Percentiles rank a stretch among this genome's conserved stretches.
phyloP scores from a whole-genome alignment of 148 eudicot species.

The Rhododendron molle region DNA sequence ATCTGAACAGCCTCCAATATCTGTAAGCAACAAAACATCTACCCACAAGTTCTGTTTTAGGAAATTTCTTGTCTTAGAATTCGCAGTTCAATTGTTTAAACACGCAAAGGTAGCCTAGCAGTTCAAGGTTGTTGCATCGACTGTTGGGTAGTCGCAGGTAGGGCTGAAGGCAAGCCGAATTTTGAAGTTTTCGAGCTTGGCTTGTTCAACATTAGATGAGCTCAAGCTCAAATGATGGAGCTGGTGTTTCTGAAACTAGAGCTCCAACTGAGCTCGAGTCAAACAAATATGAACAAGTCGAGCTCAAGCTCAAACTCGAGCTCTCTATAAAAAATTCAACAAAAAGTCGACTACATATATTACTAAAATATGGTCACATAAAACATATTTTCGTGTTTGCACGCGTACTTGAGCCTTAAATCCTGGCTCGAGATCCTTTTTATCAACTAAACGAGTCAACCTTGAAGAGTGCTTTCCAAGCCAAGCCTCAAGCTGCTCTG shows the following conservation, averaged over 20 bases:
- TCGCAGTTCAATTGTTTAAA: not conserved
- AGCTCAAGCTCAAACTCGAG: not conserved
- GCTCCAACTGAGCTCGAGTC: not conserved
- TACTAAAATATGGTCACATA: not conserved
- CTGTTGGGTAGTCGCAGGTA: not conserved
- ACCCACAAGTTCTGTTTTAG: not conserved
- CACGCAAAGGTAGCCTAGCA: not conserved
- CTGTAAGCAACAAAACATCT: constrained; percentile 43
- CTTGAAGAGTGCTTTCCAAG: not conserved
- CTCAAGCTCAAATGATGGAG: not conserved
- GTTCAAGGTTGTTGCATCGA: not conserved
- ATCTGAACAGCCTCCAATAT: constrained; percentile 58
- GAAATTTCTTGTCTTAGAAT: not conserved
- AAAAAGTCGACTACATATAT: not conserved
- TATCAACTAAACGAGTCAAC: not conserved
- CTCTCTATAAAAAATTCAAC: not conserved
- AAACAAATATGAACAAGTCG: not conserved
- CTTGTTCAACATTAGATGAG: not conserved
- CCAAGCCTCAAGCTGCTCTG: not conserved
- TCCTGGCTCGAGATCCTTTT: not conserved
- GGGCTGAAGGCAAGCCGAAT: not conserved
- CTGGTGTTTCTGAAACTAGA: not conserved
- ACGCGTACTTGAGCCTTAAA: not conserved
- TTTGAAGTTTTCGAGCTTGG: not conserved
- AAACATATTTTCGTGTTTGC: not conserved